A percentile compares a stretch with the other conserved stretches of the same genome.
These are phyloP conservation scores for Neurospora sp. DNA, from an alignment of 495 filamentous ascomycete species.

Conservation along the genomic window DNA sequence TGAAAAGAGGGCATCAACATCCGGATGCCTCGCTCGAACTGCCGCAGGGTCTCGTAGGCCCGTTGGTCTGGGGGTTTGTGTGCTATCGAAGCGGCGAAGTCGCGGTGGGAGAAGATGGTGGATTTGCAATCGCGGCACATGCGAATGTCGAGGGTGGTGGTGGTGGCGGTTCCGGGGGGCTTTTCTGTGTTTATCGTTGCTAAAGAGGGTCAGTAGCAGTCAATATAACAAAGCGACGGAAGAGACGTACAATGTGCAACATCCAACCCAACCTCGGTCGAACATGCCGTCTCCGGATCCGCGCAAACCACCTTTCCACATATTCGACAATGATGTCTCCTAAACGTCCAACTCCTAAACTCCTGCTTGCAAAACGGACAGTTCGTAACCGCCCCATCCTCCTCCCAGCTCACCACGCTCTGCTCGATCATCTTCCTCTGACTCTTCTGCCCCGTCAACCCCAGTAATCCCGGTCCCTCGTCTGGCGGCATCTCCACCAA, in stretches of 20 bases:
- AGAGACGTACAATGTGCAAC: constrained; percentile 54
- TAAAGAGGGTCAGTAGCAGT: constrained; percentile 16
- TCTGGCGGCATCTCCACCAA: constrained; percentile 61
- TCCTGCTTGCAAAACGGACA: constrained; percentile 95
- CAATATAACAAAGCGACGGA: neutral
- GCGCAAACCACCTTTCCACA: constrained; percentile 90
- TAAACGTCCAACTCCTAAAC: constrained; percentile 78
- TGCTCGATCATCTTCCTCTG: constrained; percentile 78
- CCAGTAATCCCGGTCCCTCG: constrained; percentile 19
- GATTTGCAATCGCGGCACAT: constrained; percentile 85
- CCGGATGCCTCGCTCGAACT: constrained; percentile 85
- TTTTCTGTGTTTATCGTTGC: constrained; percentile 51
- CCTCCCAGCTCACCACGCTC: constrained; percentile 87
- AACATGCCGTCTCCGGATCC: constrained; percentile 74
- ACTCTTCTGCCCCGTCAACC: constrained; percentile 38
- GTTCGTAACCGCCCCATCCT: constrained; percentile 66
- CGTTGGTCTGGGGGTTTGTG: constrained; percentile 65
- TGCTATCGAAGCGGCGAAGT: constrained; percentile 62
- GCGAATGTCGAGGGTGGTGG: constrained; percentile 58
- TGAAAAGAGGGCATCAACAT: constrained; percentile 82
- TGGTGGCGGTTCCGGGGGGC: constrained; percentile 13
- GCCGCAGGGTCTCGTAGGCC: constrained; percentile 75
- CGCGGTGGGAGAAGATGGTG: constrained; percentile 74
- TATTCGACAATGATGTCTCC: constrained; percentile 88
- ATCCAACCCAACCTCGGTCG: constrained; percentile 69